A percentile compares a stretch with the other conserved stretches of the same genome.
These are phyloP conservation scores for Zizania latifolia DNA, from an alignment of 176 grass and related monocot genomes.

Conservation along the genomic window DNA sequence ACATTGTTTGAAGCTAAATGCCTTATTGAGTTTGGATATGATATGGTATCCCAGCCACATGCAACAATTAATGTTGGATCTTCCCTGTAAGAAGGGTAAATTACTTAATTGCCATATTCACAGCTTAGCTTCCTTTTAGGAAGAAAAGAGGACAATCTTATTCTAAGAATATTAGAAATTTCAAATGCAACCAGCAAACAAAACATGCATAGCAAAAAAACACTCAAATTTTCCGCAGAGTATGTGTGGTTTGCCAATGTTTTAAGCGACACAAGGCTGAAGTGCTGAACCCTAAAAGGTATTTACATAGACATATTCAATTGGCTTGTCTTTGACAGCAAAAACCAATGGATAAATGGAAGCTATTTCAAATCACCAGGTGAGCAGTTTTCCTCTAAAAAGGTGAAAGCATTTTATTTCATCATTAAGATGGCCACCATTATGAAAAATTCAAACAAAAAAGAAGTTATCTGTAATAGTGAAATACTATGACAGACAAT, in stretches of 20 bases:
- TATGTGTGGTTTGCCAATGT: not conserved
- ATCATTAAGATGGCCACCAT: too few relatives aligned
- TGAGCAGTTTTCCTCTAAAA: too few relatives aligned
- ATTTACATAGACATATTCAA: not conserved
- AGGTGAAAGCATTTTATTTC: too few relatives aligned
- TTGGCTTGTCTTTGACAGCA: not conserved
- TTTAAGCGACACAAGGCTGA: not conserved
- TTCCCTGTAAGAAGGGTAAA: slow-evolving; percentile 51
- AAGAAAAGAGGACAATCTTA: slow-evolving; percentile 9
- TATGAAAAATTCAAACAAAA: too few relatives aligned
- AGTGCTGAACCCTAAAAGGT: not conserved
- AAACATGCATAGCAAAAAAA: not conserved
- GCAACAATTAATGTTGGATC: slow-evolving; percentile 75
- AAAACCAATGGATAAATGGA: not conserved
- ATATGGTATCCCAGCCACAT: slow-evolving; percentile 74
- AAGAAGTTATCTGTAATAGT: too few relatives aligned
- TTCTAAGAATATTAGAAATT: not conserved
- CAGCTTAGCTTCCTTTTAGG: not conserved
- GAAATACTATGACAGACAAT: too few relatives aligned
- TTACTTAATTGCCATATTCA: slow-evolving; percentile 9
- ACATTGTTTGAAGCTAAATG: slow-evolving; percentile 61
- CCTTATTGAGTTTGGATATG: slow-evolving; percentile 75
- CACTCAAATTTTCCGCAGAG: not conserved
- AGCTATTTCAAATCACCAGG: not conserved
- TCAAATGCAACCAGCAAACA: not conserved